A percentile compares a stretch with the other conserved stretches of the same genome.
Conservation (phyloP, 306 rosid genomes). For the Malus sieversii region DNA sequence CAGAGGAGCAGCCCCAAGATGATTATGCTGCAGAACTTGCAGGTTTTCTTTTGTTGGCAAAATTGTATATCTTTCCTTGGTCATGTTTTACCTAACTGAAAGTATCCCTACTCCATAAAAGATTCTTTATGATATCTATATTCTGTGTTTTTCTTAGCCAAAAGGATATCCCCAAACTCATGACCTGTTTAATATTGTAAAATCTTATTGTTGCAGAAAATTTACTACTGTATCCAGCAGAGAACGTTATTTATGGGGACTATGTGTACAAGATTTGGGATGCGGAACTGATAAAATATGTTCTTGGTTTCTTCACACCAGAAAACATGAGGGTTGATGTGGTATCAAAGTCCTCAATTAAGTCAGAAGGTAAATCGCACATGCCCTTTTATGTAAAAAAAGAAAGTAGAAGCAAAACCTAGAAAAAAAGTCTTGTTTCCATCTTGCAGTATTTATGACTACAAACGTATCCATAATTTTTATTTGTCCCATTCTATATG, state of each 20-base stretch:
- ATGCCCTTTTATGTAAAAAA: not conserved
- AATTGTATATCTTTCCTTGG: not conserved
- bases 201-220: constrained; percentile 53
- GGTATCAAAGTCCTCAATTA: constrained; percentile 54
- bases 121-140: not conserved
- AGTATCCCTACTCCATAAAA: not conserved
- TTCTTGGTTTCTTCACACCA: constrained; percentile 75
- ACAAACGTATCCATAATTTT: not conserved
- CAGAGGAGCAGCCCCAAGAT: constrained; percentile 94
- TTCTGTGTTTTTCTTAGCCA: not conserved
- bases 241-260: constrained; percentile 83
- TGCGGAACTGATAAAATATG: constrained; percentile 48
- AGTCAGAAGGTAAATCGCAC: constrained; percentile 42
- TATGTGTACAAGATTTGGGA: constrained; percentile 82
- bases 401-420: not conserved
- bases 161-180: not conserved
- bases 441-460: not conserved
- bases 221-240: constrained; percentile 57
- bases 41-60: constrained; percentile 33
- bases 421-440: not conserved
- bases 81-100: not conserved
- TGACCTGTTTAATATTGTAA: constrained; percentile 14
- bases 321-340: constrained; percentile 93
- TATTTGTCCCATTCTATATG: not conserved
- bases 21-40: constrained; percentile 96